Base-by-base conservation (phyloP, 208 protist species). In the Wallacemonas collosoma region DNA sequence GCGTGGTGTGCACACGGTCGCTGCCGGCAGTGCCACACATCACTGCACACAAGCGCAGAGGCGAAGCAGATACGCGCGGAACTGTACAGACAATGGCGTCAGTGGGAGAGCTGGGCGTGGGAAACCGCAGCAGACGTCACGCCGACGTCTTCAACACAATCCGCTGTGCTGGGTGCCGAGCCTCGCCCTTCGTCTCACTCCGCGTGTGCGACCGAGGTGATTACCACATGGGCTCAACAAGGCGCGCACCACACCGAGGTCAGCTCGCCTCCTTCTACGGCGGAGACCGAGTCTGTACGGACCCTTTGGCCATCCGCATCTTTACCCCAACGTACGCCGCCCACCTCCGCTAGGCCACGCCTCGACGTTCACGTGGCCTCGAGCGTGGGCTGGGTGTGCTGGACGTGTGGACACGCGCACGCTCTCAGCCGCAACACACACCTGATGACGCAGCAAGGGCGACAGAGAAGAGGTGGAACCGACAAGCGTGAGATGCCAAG, bases 21-120 rank as follows among this genome's bases (percentile, higher is more conserved):
- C 50, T 83, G 78, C 45, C 73, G 74, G 57, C 14, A 38, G 11
- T 83, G 78, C 51, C 68, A 65, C 44, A 35, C 36, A 11, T 36
- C 41, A 39, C 47, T 79, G 0, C 51, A 17, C 60, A 48, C 40
- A 8, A 65, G 60, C 48, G 6, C 65, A 41, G 65, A 69, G 50
- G 50, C 45, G 5, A 60, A 44, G 38, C 8, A 4, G 5, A 4
- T 71, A 17, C 3, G 11, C 14, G 47, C 47, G 14, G 8, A 4
- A 17, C 47, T 55, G 55, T 6, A 1, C 5, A 0, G 7, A 8
- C 45, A 47, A 2, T 56, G 47, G 55, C 51, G 26, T 7, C 6
- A 11, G 26, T 68, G 63, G 50, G 12, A 57, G 54, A 40, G 48
- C 53, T 68, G 58, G 57, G 45, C 40, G 14, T 68, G 17, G 41